Base-by-base conservation (phyloP, 371 early-diverging fungal species). In the Circinella umbellata region DNA sequence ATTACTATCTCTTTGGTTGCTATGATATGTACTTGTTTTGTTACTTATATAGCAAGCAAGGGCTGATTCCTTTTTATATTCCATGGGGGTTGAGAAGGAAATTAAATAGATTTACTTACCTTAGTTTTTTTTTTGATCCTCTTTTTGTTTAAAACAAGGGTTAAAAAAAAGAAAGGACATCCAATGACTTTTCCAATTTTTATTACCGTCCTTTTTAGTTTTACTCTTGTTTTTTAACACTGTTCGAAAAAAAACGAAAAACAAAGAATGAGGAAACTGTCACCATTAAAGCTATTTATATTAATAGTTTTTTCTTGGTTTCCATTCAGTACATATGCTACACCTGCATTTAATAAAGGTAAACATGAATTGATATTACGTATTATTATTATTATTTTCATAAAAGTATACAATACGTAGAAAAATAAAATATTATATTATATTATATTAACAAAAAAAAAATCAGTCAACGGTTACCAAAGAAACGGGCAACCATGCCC, bases 401-500 rank as follows among this genome's bases (percentile, higher is more conserved):
- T 49, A 4, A n/a, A 49, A 11, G 49, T 15, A 5, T 51, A 4
- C 6, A n/a, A 6, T 51, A 51, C 0, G 51, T 17, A 51, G 3
- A 51, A 15, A 51, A n/a, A n/a, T 51, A n/a, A n/a, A 51, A 13
- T 1, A 51, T 13, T 13, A 51, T n/a, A n/a, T n/a, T n/a, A 51
- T 51, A n/a, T 15, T 51, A n/a, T 13, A 51, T 13, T 13, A n/a
- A 5, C 15, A 51, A 13, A 51, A 13, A 14, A 57, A 11, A 8
- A 9, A 34, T 37, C 6, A 86, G 89, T 87, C 54, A 89, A 89
- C 70, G 76, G 75, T 14, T 72, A 72, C 67, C 75, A 83, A 69
- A 46, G 72, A 17, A 63, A 81, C 49, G 88, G 89, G 1, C 38
- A 74, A 39, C 61, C 62, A 18, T 89, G 89, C 72, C 81, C 83